Percentiles rank a stretch among this genome's conserved stretches.
Conservation (phyloP, 176 grass and related monocot genomes). For the Triticum urartu region DNA sequence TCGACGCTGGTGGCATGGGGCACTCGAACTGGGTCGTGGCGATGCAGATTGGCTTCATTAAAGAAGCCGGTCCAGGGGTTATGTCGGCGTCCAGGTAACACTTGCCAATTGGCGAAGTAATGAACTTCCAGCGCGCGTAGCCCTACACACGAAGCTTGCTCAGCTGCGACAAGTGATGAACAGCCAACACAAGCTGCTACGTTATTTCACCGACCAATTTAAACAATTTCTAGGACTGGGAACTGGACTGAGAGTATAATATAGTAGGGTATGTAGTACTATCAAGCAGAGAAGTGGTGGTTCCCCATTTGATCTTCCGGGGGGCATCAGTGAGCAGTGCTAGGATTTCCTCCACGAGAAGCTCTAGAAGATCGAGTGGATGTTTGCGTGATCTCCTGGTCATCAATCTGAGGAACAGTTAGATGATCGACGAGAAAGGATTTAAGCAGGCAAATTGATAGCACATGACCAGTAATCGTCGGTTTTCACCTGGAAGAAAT, state of each 20-base stretch:
- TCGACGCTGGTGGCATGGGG: no score
- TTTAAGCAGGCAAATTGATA: not conserved
- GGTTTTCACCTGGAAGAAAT: not conserved
- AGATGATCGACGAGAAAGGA: not conserved
- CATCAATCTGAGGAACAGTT: not conserved
- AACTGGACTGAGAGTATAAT: not conserved
- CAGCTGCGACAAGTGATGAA: not conserved
- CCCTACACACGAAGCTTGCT: not conserved
- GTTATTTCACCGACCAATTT: not conserved
- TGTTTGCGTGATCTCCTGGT: slow-evolving; percentile 18
- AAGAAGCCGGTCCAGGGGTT: not conserved
- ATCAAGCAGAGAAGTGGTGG: slow-evolving; percentile 4
- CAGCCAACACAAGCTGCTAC: no score
- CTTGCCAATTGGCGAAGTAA: not conserved
- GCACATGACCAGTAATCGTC: not conserved
- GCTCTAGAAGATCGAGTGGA: slow-evolving; percentile 3
- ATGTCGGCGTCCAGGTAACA: not conserved
- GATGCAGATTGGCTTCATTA: not conserved
- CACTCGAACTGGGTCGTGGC: not conserved
- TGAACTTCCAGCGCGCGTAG: not conserved
- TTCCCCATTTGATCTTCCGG: not conserved
- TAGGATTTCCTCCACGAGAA: slow-evolving; percentile 8
- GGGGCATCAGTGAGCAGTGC: not conserved
- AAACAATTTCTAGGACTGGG: not conserved
- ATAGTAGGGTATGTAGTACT: not conserved